Evolutionary conservation across 257 asterid genomes (phyloP).

Genomic region (Solanum pennellii): DNA sequence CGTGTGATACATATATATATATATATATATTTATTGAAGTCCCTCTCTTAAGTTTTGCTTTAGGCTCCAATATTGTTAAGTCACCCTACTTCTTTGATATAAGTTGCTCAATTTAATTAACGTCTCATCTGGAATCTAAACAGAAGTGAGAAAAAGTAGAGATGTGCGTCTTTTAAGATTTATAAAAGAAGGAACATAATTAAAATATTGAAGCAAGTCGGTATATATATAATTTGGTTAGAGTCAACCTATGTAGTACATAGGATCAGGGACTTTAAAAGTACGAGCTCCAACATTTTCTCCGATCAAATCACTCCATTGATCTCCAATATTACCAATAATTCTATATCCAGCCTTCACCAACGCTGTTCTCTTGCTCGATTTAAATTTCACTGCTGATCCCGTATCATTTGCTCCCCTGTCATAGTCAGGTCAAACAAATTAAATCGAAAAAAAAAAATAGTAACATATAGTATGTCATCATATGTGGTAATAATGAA

Average conservation of each 20-base stretch:
- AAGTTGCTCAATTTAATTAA: not conserved
- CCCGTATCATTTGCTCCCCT: slow-evolving; percentile 15
- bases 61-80: no score
- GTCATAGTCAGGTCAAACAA: not conserved
- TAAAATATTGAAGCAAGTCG: not conserved
- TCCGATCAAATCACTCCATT: slow-evolving; percentile 25
- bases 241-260: slow-evolving; percentile 8
- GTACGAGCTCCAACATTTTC: slow-evolving; percentile 14
- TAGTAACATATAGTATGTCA: no score
- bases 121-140: not conserved
- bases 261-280: slow-evolving; percentile 29
- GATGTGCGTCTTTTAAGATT: no score
- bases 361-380: slow-evolving; percentile 11
- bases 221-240: not conserved
- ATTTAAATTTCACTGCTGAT: slow-evolving; percentile 8
- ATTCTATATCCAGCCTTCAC: slow-evolving; percentile 24
- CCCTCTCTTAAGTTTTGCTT: no score
- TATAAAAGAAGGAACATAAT: not conserved
- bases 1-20: no score
- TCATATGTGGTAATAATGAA: no score
- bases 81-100: no score
- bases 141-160: no score
- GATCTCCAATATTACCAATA: slow-evolving; percentile 24
- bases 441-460: no score
- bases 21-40: no score